Evolutionary conservation across 2,329 filamentous ascomycete species (phyloP).

Genomic region (Aspergillus pseudoviridinutans): DNA sequence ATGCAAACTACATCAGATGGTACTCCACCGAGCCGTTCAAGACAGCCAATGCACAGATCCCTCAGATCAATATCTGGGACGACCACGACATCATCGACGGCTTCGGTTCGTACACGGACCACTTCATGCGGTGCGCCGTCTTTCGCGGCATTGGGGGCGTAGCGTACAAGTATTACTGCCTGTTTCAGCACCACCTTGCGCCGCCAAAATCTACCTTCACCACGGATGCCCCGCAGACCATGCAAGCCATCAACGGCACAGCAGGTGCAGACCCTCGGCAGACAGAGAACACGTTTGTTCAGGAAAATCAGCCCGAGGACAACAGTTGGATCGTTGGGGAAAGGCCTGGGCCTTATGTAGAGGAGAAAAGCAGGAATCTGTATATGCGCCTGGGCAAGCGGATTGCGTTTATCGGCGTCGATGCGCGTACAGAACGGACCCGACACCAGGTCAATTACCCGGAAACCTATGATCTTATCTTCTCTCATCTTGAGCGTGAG

Average conservation of each 20-base stretch:
- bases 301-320: slow-evolving; percentile 55
- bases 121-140: slow-evolving; percentile 63
- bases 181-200: slow-evolving; percentile 73
- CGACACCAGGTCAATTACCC: slow-evolving; percentile 88
- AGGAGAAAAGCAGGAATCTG: slow-evolving; percentile 57
- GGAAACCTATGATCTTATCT: slow-evolving; percentile 60
- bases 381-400: slow-evolving; percentile 63
- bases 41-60: slow-evolving; percentile 58
- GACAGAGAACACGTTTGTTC: slow-evolving; percentile 69
- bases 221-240: slow-evolving; percentile 62
- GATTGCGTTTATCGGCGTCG: slow-evolving; percentile 59
- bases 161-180: slow-evolving; percentile 58
- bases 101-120: slow-evolving; percentile 63
- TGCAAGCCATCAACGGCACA: slow-evolving; percentile 46
- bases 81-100: slow-evolving; percentile 65
- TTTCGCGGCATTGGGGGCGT: slow-evolving; percentile 63
- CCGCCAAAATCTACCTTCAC: slow-evolving; percentile 84
- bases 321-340: slow-evolving; percentile 73
- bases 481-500: slow-evolving; percentile 52
- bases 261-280: slow-evolving; percentile 64
- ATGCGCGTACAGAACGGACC: slow-evolving; percentile 69
- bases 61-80: slow-evolving; percentile 65
- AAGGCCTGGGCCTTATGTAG: slow-evolving; percentile 66
- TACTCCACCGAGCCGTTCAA: slow-evolving; percentile 66
- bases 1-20: slow-evolving; percentile 59